These are phyloP conservation scores for Reutealis trisperma DNA, from an alignment of 345 rosid genomes.

Conservation along the genomic window DNA sequence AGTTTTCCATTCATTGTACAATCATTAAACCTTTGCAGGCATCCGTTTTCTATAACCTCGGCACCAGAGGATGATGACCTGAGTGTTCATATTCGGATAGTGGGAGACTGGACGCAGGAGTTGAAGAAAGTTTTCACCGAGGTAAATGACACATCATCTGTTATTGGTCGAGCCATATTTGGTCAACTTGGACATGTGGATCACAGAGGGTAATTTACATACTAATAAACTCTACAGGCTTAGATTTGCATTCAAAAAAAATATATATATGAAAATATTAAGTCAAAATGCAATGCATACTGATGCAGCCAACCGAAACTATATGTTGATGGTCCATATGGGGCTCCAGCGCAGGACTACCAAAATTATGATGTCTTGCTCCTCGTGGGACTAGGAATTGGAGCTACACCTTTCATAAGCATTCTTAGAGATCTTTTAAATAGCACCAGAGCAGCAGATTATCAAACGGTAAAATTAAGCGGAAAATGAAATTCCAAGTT, in stretches of 20 bases:
- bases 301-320: slow-evolving; percentile 71
- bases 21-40: slow-evolving; percentile 49
- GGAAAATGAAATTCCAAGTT: background rate
- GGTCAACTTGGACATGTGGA: slow-evolving; percentile 42
- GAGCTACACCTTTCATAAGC: slow-evolving; percentile 98
- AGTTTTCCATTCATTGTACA: background rate
- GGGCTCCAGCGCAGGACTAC: slow-evolving; percentile 98
- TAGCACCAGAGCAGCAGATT: slow-evolving; percentile 63
- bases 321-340: slow-evolving; percentile 88
- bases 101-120: slow-evolving; percentile 95
- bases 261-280: background rate
- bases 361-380: slow-evolving; percentile 85
- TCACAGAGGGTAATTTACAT: slow-evolving; percentile 44
- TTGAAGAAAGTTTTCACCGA: slow-evolving; percentile 65
- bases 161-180: slow-evolving; percentile 64
- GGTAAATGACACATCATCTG: slow-evolving; percentile 49
- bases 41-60: slow-evolving; percentile 91
- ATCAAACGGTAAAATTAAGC: slow-evolving; percentile 47
- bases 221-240: background rate
- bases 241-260: background rate
- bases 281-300: slow-evolving; percentile 11
- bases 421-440: slow-evolving; percentile 80
- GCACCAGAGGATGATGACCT: slow-evolving; percentile 87
- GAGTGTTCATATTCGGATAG: slow-evolving; percentile 87
- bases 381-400: slow-evolving; percentile 93